Conservation (phyloP, 2,329 filamentous ascomycete genomes). For the Daldinia eschscholtzii region DNA sequence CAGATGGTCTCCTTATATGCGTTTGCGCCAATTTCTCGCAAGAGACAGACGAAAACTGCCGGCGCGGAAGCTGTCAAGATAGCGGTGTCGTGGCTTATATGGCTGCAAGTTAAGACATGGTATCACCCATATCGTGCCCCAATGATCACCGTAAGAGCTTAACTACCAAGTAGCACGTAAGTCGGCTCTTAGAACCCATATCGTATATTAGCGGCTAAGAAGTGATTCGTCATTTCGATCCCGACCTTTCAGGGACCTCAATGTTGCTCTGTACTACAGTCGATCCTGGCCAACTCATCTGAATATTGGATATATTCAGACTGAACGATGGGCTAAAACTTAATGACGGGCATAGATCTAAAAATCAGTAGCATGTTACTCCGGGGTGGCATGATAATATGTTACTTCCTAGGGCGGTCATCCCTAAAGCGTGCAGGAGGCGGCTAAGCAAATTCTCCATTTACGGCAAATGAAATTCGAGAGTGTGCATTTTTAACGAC, state of each 20-base stretch:
- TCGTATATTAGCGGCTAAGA: constrained; percentile 42
- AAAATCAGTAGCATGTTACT: constrained; percentile 15
- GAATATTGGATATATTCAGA: constrained; percentile 9
- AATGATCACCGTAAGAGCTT: constrained; percentile 41
- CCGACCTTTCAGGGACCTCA: constrained; percentile 25
- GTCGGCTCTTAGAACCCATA: constrained; percentile 26
- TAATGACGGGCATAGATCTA: constrained; percentile 12
- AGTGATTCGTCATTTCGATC: constrained; percentile 40
- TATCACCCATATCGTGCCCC: constrained; percentile 30
- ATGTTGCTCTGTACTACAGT: constrained; percentile 13
- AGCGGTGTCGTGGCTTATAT: constrained; percentile 39
- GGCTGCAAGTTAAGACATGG: constrained; percentile 39
- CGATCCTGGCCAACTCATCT: constrained; percentile 8
- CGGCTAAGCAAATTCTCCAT: constrained; percentile 30
- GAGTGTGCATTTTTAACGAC: constrained; percentile 27
- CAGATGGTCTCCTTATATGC: constrained; percentile 14
- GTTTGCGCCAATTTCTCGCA: constrained; percentile 11
- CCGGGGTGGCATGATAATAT: constrained; percentile 28
- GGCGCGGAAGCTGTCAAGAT: constrained; percentile 27
- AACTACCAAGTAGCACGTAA: constrained; percentile 41
- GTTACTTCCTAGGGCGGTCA: constrained; percentile 21
- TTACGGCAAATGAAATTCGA: constrained; percentile 41
- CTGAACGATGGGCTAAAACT: neutral
- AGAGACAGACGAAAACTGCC: constrained; percentile 16
- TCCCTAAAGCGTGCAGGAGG: constrained; percentile 31